phyloP scores from a whole-genome alignment of 441 rosid genomes.

The Heliophila coronopifolia region DNA sequence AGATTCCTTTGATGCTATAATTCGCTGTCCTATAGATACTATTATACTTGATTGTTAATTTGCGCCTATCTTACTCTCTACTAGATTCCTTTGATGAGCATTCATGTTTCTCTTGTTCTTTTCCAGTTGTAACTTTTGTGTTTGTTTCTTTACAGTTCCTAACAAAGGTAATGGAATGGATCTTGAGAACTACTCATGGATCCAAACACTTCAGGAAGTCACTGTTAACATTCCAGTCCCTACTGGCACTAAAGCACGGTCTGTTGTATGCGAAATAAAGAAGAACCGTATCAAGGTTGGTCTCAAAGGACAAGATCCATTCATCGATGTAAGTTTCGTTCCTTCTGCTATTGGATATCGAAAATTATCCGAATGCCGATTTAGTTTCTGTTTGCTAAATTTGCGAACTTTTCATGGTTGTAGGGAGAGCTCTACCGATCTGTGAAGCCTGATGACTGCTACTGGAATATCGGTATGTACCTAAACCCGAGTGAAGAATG shows the following conservation, averaged over 20 bases:
- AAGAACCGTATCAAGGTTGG: slow-evolving; percentile 81
- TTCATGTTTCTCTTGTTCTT: slow-evolving; percentile 1
- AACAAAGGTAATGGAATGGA: slow-evolving; percentile 91
- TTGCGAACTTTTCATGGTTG: slow-evolving; percentile 12
- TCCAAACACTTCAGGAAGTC: slow-evolving; percentile 78
- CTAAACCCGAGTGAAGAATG: background rate
- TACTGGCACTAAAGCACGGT: slow-evolving; percentile 66
- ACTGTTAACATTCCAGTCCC: slow-evolving; percentile 71
- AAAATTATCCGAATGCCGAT: background rate
- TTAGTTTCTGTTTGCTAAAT: background rate
- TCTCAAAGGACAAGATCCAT: slow-evolving; percentile 81
- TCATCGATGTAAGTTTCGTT: slow-evolving; percentile 75
- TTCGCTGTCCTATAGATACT: too few species aligned
- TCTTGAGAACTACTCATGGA: slow-evolving; percentile 86
- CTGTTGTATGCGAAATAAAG: slow-evolving; percentile 70
- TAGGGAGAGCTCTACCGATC: slow-evolving; percentile 72
- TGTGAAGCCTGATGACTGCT: slow-evolving; percentile 80
- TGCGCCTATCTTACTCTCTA: background rate
- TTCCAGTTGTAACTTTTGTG: background rate
- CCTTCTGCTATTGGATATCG: background rate
- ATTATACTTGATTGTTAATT: background rate
- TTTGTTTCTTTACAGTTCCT: slow-evolving; percentile 45
- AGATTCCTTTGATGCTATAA: too few species aligned
- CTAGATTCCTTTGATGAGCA: background rate
- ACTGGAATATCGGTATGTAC: slow-evolving; percentile 81